Percentiles rank a stretch among this genome's conserved stretches.
phyloP scores from a whole-genome alignment of 2,329 filamentous ascomycete species.

The Penicillium brevicompactum region DNA sequence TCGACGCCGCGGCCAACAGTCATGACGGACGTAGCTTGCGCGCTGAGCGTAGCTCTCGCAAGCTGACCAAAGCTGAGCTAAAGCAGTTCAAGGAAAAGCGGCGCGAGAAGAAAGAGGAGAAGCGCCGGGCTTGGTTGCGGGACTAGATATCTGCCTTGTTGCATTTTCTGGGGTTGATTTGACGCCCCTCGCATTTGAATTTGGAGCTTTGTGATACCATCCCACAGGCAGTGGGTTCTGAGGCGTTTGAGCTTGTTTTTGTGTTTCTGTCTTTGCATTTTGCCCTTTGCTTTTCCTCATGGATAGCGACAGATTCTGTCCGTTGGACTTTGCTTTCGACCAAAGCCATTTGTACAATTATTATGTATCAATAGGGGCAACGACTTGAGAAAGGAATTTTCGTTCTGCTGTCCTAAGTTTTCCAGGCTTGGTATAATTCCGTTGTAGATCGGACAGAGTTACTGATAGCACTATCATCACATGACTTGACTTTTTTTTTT shows the following conservation, averaged over 20 bases:
- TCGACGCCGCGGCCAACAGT: conserved; percentile 86
- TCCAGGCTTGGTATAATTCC: background rate
- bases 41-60: conserved; percentile 84
- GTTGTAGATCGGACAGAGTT: background rate
- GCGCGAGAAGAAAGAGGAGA: conserved; percentile 88
- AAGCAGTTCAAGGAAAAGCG: conserved; percentile 92
- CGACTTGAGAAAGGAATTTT: background rate
- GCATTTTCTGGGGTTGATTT: conserved; percentile 2
- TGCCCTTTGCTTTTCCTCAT: conserved; percentile 5
- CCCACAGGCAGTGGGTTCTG: conserved; percentile 15
- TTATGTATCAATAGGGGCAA: conserved; percentile 10
- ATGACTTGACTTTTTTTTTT: conserved; percentile 27
- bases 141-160: conserved; percentile 56
- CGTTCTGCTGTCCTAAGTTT: background rate
- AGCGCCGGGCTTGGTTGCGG: conserved; percentile 83
- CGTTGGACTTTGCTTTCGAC: background rate
- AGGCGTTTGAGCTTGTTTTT: conserved; percentile 21
- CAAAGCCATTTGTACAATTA: conserved; percentile 12
- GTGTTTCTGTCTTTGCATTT: conserved; percentile 8
- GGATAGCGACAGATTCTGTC: conserved; percentile 15
- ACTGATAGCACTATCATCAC: conserved; percentile 21
- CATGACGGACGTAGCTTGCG: conserved; percentile 90
- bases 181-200: conserved; percentile 16
- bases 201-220: conserved; percentile 19
- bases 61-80: conserved; percentile 80